Percentiles rank a stretch among this genome's conserved stretches.
Evolutionary conservation across 2,329 filamentous ascomycete genomes (phyloP).

Genomic region (Capronia americana): DNA sequence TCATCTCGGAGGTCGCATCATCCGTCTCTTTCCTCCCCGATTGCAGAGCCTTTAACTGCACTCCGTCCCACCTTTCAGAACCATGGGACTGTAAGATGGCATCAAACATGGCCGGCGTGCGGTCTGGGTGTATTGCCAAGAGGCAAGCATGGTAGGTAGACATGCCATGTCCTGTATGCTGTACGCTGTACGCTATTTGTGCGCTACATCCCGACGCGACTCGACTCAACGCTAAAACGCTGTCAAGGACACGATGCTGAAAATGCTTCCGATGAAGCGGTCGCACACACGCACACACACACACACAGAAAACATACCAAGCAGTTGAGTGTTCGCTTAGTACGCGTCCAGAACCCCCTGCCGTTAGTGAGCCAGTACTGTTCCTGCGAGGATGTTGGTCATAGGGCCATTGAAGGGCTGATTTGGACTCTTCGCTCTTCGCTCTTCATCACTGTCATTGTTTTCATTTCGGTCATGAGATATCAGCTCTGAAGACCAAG

Average conservation of each 20-base stretch:
- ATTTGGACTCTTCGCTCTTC: background rate
- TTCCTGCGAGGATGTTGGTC: background rate
- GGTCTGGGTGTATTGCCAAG: background rate
- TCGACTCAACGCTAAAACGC: background rate
- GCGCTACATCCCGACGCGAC: background rate
- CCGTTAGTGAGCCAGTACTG: background rate
- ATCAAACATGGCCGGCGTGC: background rate
- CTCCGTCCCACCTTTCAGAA: too few relatives aligned
- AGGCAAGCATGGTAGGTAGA: background rate
- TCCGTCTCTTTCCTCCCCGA: background rate
- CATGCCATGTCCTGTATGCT: too few relatives aligned
- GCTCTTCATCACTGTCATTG: background rate
- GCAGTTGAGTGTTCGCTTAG: background rate
- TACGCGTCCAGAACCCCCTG: background rate
- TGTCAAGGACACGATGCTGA: background rate
- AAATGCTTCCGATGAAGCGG: background rate
- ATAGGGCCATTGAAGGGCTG: background rate
- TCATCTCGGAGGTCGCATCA: background rate
- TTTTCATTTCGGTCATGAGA: slow-evolving; percentile 19
- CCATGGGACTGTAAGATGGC: background rate
- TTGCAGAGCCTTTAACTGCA: too few relatives aligned
- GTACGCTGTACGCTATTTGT: background rate
- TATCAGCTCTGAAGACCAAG: slow-evolving; percentile 48
- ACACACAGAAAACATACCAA: background rate
- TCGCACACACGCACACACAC: too few relatives aligned